These are phyloP conservation scores for Ramichloridium luteum DNA, from an alignment of 2,329 filamentous ascomycete species.

Conservation along the genomic window DNA sequence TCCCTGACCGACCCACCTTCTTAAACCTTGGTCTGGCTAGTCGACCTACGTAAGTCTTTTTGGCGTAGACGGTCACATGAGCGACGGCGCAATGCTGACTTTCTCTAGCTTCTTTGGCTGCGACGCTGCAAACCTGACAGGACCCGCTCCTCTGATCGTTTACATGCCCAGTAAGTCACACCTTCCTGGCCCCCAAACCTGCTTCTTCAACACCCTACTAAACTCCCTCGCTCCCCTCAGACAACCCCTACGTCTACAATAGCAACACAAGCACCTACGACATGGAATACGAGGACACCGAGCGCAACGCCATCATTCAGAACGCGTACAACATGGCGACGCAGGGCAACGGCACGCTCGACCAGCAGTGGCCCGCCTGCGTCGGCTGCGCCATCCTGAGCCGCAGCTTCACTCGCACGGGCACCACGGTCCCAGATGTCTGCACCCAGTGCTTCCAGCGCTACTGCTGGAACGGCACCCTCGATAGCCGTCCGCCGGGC, in stretches of 20 bases:
- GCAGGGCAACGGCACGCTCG: slow-evolving; percentile 65
- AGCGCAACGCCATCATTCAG: slow-evolving; percentile 68
- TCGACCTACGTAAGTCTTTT: slow-evolving; percentile 40
- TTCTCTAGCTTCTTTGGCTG: slow-evolving; percentile 60
- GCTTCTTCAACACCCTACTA: slow-evolving; percentile 42
- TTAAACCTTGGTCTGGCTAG: slow-evolving; percentile 64
- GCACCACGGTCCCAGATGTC: slow-evolving; percentile 53
- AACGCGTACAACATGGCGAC: slow-evolving; percentile 82
- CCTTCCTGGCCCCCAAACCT: too few relatives aligned
- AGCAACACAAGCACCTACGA: slow-evolving; percentile 75
- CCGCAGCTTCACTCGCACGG: slow-evolving; percentile 61
- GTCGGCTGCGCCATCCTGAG: slow-evolving; percentile 78
- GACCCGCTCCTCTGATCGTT: slow-evolving; percentile 56
- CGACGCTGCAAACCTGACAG: slow-evolving; percentile 50
- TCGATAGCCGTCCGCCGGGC: slow-evolving; percentile 22
- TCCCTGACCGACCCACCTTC: slow-evolving; percentile 67
- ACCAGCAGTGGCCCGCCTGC: slow-evolving; percentile 69
- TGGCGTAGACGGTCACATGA: too few relatives aligned
- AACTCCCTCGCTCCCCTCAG: slow-evolving; percentile 2
- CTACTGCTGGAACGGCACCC: slow-evolving; percentile 91
- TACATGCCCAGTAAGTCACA: slow-evolving; percentile 56
- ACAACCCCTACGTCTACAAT: slow-evolving; percentile 48
- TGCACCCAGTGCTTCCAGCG: slow-evolving; percentile 64
- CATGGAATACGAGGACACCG: slow-evolving; percentile 46
- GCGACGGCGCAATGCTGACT: slow-evolving; percentile 32